Percentiles rank a stretch among this genome's conserved stretches.
Evolutionary conservation across 176 grass and related monocot species (phyloP).

Genomic region (Pharus latifolius): DNA sequence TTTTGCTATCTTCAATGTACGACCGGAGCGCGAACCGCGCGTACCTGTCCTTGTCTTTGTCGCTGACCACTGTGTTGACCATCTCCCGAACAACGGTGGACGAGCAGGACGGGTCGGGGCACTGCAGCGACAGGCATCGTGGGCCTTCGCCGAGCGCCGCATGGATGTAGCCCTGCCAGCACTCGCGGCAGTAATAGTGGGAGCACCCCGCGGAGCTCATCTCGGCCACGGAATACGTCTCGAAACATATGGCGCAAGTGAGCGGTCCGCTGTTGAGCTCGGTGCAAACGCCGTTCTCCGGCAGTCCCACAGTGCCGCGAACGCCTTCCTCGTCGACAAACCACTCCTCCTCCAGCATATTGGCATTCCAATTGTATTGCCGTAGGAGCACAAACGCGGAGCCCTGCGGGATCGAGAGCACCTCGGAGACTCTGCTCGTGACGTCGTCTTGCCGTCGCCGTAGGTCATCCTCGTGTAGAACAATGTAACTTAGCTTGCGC

Average conservation of each 20-base stretch:
- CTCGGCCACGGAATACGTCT: background rate
- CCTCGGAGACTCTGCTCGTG: background rate
- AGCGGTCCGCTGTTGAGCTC: background rate
- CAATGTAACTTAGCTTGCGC: background rate
- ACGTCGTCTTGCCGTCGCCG: background rate
- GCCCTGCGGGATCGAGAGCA: background rate
- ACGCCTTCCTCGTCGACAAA: constrained; percentile 11
- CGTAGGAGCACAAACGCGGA: constrained; percentile 8
- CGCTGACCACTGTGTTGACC: background rate
- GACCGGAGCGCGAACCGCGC: constrained; percentile 19
- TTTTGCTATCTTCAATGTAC: constrained; percentile 35
- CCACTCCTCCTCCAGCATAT: background rate
- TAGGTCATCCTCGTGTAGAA: background rate
- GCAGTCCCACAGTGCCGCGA: constrained; percentile 6
- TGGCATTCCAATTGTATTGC: constrained; percentile 12
- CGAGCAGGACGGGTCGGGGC: constrained; percentile 25
- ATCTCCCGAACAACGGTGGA: constrained; percentile 17
- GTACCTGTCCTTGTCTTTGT: constrained; percentile 2
- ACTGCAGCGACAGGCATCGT: constrained; percentile 30
- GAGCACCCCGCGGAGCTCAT: constrained; percentile 19
- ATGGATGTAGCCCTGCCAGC: constrained; percentile 35
- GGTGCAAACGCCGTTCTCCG: background rate
- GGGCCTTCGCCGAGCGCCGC: constrained; percentile 26
- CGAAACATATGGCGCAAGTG: constrained; percentile 27
- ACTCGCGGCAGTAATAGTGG: constrained; percentile 23